phyloP scores from a whole-genome alignment of 129 eudicot species.

The Silybum marianum region DNA sequence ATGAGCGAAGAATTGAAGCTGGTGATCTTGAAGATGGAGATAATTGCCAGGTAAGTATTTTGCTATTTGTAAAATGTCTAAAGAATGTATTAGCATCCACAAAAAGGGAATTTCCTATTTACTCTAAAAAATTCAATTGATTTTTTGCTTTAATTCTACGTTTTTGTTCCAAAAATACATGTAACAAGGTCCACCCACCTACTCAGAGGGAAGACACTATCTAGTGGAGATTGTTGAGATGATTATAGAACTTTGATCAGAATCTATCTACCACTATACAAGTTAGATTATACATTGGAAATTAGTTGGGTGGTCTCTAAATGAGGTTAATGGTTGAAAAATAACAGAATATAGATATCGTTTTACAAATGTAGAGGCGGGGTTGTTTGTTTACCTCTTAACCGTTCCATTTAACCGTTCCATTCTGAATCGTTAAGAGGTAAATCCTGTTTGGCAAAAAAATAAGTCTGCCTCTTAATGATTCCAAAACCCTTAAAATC shows the following conservation, averaged over 20 bases:
- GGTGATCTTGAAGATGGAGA: conserved; percentile 94
- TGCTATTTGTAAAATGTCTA: too few relatives aligned
- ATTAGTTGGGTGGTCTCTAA: background rate
- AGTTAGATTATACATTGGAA: background rate
- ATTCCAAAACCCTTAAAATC: too few relatives aligned
- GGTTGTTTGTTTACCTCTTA: too few relatives aligned
- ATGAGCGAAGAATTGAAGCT: conserved; percentile 74
- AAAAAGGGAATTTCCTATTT: too few relatives aligned
- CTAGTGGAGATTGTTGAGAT: background rate
- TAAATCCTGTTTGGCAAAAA: too few relatives aligned
- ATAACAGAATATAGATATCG: background rate
- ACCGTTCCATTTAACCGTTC: too few relatives aligned
- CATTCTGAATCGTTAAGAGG: too few relatives aligned
- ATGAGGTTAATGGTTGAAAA: background rate
- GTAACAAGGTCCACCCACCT: too few relatives aligned
- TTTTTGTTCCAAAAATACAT: background rate
- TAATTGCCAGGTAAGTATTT: conserved; percentile 84
- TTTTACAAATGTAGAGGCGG: background rate
- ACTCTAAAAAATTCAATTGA: background rate
- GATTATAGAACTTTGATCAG: background rate
- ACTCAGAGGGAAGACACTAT: too few relatives aligned
- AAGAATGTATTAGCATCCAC: too few relatives aligned
- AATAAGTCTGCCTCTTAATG: too few relatives aligned
- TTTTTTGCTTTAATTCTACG: background rate
- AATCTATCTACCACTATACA: background rate